A percentile compares a stretch with the other conserved stretches of the same genome.
phyloP scores from a whole-genome alignment of 2,329 filamentous ascomycete genomes.

The Aplosporella prunicola region DNA sequence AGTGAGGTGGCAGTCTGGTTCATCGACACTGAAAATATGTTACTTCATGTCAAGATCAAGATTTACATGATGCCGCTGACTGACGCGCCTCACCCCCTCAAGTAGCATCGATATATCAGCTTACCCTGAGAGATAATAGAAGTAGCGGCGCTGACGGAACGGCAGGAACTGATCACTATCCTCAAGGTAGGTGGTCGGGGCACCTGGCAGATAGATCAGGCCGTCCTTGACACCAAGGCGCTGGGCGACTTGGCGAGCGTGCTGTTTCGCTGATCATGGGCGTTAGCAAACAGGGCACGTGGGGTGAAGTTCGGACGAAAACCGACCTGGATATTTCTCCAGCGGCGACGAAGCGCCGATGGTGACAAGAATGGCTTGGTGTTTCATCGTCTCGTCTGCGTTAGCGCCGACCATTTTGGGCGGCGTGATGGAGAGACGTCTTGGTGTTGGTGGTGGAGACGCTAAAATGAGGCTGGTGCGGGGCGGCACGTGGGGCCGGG shows the following conservation, averaged over 20 bases:
- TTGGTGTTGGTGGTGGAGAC: too few species aligned
- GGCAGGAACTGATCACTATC: slow-evolving; percentile 50
- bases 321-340: slow-evolving; percentile 32
- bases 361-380: slow-evolving; percentile 27
- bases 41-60: too few species aligned
- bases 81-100: too few species aligned
- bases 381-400: slow-evolving; percentile 6
- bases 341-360: slow-evolving; percentile 22
- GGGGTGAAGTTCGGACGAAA: slow-evolving; percentile 3
- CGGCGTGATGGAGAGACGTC: too few species aligned
- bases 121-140: slow-evolving; percentile 50
- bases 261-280: slow-evolving; percentile 28
- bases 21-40: slow-evolving; percentile 27
- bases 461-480: too few species aligned
- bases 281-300: not conserved
- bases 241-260: slow-evolving; percentile 29
- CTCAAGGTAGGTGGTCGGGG: slow-evolving; percentile 40
- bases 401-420: too few species aligned
- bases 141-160: slow-evolving; percentile 53
- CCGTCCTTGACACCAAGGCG: slow-evolving; percentile 29
- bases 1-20: slow-evolving; percentile 46
- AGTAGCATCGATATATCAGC: slow-evolving; percentile 13
- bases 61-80: too few species aligned
- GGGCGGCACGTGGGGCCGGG: too few species aligned
- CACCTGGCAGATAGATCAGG: slow-evolving; percentile 48